Base-by-base conservation (phyloP, 441 rosid species). In the California macrophylla region DNA sequence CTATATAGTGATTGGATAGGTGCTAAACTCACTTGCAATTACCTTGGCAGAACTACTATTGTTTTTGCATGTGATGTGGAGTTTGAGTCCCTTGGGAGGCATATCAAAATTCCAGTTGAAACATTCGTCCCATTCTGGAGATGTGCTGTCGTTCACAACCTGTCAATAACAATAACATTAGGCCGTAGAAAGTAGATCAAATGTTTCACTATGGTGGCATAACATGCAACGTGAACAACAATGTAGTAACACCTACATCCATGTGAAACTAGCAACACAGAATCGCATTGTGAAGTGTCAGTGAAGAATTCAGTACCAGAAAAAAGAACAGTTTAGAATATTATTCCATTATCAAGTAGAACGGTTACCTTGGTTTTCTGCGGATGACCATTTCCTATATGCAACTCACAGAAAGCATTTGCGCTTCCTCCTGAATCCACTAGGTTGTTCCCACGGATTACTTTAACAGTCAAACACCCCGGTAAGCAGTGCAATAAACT, bases 51-150 rank as follows among this genome's bases (percentile, higher is more conserved):
- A 89, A 29, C 91, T 89, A 77, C 83, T 89, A 78, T 91, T 93
- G 86, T 89, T 93, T 82, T 88, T 90, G 96, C 98, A 93, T 68
- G 85, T 72, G 67, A 93, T 91, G 78, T 89, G 97, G 67, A 93
- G 98, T 69, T 93, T 91, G 73, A 89, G 96, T 70, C 98, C 98
- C 79, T 86, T 93, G 0, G 98, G 98, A 6, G 98, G 94, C 58
- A 89, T 87, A 80, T 93, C 97, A 76, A 93, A 93, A 34, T 84
- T 85, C 98, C 98, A 93, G 25, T 88, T 81, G 78, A 93, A 93
- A 25, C 87, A 86, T 83, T 93, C 98, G 70, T 87, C 77, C 98
- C 96, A 93, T 74, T 91, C 98, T 4, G 97, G 97, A 69, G 80
- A 81, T 45, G 72, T 77, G 65, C 82, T 81, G 79, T 83, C 85